A percentile compares a stretch with the other conserved stretches of the same genome.
phyloP scores from a whole-genome alignment of 2,329 filamentous ascomycete species.

The Tolypocladium tropicale region DNA sequence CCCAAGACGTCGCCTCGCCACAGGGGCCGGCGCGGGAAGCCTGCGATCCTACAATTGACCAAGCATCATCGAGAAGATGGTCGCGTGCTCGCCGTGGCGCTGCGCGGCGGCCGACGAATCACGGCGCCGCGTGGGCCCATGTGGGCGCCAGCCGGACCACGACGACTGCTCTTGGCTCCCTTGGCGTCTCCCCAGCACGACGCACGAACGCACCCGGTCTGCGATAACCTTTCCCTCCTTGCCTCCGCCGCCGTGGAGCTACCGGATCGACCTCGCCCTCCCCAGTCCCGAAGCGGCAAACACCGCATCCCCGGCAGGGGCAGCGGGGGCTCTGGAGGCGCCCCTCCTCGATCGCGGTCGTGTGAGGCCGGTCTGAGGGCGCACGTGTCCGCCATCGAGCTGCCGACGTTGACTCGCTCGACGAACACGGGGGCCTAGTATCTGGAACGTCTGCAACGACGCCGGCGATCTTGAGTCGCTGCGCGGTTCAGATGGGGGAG shows the following conservation, averaged over 20 bases:
- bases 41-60: constrained; percentile 19
- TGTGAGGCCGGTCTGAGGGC: constrained; percentile 1
- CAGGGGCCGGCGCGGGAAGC: neutral
- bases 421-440: neutral
- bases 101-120: constrained; percentile 17
- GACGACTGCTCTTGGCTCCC: neutral
- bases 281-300: neutral
- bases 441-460: neutral
- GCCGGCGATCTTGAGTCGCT: neutral
- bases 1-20: neutral
- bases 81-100: constrained; percentile 26
- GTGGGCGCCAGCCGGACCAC: constrained; percentile 11
- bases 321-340: neutral
- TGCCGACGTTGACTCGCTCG: neutral
- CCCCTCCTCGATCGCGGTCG: neutral
- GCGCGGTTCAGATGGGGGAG: neutral
- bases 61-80: constrained; percentile 33
- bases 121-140: constrained; percentile 20
- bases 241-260: neutral
- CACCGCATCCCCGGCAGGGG: neutral
- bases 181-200: too few relatives aligned
- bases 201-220: neutral
- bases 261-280: neutral
- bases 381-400: constrained; percentile 5
- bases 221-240: neutral